Conservation (phyloP, 352 stramenopile species). For the Phytophthora crassamura region DNA sequence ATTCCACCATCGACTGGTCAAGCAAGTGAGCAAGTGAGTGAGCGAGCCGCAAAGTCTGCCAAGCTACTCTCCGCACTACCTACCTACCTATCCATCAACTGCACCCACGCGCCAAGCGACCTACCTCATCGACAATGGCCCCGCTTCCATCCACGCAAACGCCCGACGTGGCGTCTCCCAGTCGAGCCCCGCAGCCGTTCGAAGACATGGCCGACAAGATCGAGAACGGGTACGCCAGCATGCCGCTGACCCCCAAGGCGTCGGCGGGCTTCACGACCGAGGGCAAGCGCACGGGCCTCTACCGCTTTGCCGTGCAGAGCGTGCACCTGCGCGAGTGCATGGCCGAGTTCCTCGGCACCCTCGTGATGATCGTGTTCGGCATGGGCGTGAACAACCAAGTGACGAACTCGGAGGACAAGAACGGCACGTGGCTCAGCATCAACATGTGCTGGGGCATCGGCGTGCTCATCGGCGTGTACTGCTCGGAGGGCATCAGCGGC, state of each 20-base stretch:
- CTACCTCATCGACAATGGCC: background rate
- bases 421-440: no score
- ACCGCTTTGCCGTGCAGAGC: conserved; percentile 32
- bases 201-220: conserved; percentile 25
- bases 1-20: conserved; percentile 1
- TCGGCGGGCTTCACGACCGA: background rate
- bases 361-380: conserved; percentile 57
- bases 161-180: conserved; percentile 1
- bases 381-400: no score
- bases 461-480: no score
- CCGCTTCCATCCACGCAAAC: background rate
- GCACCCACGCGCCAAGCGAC: no score
- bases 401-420: no score
- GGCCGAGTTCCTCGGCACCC: conserved; percentile 54
- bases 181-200: conserved; percentile 4
- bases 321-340: conserved; percentile 47
- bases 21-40: background rate
- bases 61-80: background rate
- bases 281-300: background rate
- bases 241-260: conserved; percentile 26
- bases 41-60: background rate
- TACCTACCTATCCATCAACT: no score
- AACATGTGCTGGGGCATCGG: no score
- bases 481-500: no score
- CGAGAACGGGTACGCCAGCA: conserved; percentile 26